Evolutionary conservation across 2,329 filamentous ascomycete species (phyloP).

Genomic region (Aspergillus sergii): DNA sequence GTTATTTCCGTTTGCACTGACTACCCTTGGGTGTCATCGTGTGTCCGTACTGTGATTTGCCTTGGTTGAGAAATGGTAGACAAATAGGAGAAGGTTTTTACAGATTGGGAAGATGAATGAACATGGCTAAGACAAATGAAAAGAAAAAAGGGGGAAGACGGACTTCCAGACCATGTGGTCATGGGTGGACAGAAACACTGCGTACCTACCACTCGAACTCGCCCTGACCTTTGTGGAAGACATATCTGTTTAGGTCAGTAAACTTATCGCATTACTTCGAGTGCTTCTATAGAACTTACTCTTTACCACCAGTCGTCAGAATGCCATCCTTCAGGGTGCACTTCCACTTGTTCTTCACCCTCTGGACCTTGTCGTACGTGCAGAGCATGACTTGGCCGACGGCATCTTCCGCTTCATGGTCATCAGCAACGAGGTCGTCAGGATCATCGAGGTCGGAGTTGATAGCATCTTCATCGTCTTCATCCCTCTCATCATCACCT

Average conservation of each 20-base stretch:
- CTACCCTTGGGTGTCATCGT: constrained; percentile 2
- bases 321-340: constrained; percentile 97
- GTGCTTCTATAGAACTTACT: constrained; percentile 56
- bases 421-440: constrained; percentile 80
- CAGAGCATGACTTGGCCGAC: constrained; percentile 93
- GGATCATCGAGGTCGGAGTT: constrained; percentile 97
- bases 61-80: neutral
- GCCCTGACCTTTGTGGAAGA: constrained; percentile 96
- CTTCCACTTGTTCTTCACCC: constrained; percentile 99
- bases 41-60: neutral
- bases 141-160: neutral
- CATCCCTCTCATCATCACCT: constrained; percentile 57
- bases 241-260: constrained; percentile 61
- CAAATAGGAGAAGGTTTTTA: constrained; percentile 12
- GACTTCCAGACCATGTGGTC: neutral
- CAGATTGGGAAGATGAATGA: constrained; percentile 5
- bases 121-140: neutral
- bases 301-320: constrained; percentile 87
- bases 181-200: neutral
- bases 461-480: constrained; percentile 88
- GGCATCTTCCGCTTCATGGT: constrained; percentile 83
- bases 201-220: constrained; percentile 91
- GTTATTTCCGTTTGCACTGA: constrained; percentile 8
- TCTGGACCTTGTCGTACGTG: constrained; percentile 98
- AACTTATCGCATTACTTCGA: neutral